Conservation (phyloP, 257 asterid species). For the Gynochthodes officinalis region DNA sequence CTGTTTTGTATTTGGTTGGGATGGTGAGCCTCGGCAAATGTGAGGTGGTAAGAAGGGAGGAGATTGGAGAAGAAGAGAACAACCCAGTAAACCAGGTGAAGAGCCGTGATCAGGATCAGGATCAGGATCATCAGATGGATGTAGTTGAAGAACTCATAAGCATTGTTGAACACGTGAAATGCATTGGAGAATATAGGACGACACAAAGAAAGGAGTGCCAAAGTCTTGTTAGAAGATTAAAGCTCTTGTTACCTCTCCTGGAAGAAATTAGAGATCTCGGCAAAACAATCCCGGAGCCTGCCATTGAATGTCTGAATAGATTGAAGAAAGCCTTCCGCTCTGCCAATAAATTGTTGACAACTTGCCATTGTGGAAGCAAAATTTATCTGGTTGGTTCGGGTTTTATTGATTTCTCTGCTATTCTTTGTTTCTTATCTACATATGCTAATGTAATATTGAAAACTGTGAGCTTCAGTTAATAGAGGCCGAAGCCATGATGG, state of each 20-base stretch:
- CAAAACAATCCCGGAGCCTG: slow-evolving; percentile 37
- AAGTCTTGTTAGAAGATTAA: slow-evolving; percentile 52
- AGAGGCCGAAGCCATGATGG: slow-evolving; percentile 70
- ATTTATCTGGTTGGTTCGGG: slow-evolving; percentile 79
- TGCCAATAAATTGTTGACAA: slow-evolving; percentile 58
- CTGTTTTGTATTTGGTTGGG: no score
- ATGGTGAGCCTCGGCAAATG: slow-evolving; percentile 15
- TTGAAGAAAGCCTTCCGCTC: slow-evolving; percentile 63
- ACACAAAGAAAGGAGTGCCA: slow-evolving; percentile 70
- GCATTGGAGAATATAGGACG: slow-evolving; percentile 56
- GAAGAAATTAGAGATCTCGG: slow-evolving; percentile 51
- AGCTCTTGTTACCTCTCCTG: slow-evolving; percentile 53
- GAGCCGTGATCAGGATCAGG: slow-evolving; percentile 18
- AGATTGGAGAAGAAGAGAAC: slow-evolving; percentile 31
- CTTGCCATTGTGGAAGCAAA: slow-evolving; percentile 80
- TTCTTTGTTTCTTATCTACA: not conserved
- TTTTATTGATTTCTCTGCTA: not conserved
- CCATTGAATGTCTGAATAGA: slow-evolving; percentile 38
- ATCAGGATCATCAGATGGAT: slow-evolving; percentile 23
- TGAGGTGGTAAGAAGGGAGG: slow-evolving; percentile 24
- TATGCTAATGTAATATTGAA: no score
- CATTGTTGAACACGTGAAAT: slow-evolving; percentile 41
- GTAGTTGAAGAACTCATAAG: slow-evolving; percentile 50
- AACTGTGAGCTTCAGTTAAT: slow-evolving; percentile 47
- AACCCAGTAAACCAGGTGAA: not conserved